Evolutionary conservation across 1,284 basidiomycete species (phyloP), one percentile per base, ranked within the genome.

Genomic region (Porphyrellus sp.): DNA sequence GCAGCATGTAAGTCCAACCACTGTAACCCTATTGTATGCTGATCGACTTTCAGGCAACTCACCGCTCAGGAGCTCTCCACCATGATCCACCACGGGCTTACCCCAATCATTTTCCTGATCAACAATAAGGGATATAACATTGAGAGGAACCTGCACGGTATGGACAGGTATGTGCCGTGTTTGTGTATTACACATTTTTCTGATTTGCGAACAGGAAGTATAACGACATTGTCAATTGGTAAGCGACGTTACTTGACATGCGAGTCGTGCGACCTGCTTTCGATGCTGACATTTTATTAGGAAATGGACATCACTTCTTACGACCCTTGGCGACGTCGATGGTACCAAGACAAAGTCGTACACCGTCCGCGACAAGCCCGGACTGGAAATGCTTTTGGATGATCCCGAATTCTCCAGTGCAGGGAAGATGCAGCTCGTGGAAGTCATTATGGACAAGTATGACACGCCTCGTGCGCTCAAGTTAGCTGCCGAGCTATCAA

Each of bases 81-180:
- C 3, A 92, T 93, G 85, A 78, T 91, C 50, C 79, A 77, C 27
- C 69, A 79, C 50, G 78, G 75, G 8, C 67, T 93, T 30, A 86
- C 78, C 51, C 90, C 91, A 3, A 90, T 91, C 65, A 75, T 93
- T 47, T 92, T 93, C 69, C 77, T 98, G 15, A 75, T 97, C 52
- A 93, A 94, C 76, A 95, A 97, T 72, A 82, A 83, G 49, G 94
- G 94, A 0, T 94, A 93, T 69, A 86, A 86, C 39, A 93, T 96
- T 56, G 93, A 97, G 74, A 79, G 89, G 20, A 82, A 81, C 63
- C 80, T 93, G 57, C 85, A 91, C 65, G 90, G 86, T 20, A 77
- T 76, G 62, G 58, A 74, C 20, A 71, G 78, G 72, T 61, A 43
- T 54, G 70, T 43, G 33, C 12, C 15, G 8, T n/a, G 1, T 24